Conservation (phyloP, 257 asterid species). For the Forsythia viridissima region DNA sequence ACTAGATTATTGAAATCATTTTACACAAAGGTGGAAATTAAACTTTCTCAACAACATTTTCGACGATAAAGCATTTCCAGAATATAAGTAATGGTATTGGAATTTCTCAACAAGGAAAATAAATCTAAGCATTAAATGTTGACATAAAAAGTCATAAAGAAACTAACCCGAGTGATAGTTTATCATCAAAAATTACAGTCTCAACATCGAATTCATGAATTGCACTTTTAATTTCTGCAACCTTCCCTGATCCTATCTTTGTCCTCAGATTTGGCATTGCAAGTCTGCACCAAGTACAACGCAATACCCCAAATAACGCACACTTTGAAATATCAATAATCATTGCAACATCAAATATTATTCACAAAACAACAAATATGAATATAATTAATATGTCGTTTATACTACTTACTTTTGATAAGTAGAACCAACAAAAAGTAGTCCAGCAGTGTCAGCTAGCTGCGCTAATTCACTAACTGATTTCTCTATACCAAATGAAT, state of each 20-base stretch:
- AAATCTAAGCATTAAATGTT: conserved; percentile 8
- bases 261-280: conserved; percentile 81
- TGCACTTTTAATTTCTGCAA: conserved; percentile 84
- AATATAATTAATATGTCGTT: not conserved
- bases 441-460: conserved; percentile 98
- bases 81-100: not conserved
- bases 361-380: not conserved
- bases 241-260: conserved; percentile 96
- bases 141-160: conserved; percentile 14
- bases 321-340: conserved; percentile 6
- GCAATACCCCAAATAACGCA: conserved; percentile 8
- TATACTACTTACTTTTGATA: conserved; percentile 68
- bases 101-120: not conserved
- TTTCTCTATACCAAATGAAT: conserved; percentile 75
- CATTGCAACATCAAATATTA: conserved; percentile 1
- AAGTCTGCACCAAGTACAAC: conserved; percentile 57
- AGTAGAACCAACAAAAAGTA: conserved; percentile 84
- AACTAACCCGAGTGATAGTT: conserved; percentile 93
- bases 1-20: not conserved
- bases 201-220: conserved; percentile 82
- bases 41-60: conserved; percentile 2
- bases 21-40: not conserved
- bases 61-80: not conserved
- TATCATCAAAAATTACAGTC: conserved; percentile 93
- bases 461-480: conserved; percentile 87